Base-by-base conservation (phyloP, 495 filamentous ascomycete species). In the Evansstolkia leycettana region DNA sequence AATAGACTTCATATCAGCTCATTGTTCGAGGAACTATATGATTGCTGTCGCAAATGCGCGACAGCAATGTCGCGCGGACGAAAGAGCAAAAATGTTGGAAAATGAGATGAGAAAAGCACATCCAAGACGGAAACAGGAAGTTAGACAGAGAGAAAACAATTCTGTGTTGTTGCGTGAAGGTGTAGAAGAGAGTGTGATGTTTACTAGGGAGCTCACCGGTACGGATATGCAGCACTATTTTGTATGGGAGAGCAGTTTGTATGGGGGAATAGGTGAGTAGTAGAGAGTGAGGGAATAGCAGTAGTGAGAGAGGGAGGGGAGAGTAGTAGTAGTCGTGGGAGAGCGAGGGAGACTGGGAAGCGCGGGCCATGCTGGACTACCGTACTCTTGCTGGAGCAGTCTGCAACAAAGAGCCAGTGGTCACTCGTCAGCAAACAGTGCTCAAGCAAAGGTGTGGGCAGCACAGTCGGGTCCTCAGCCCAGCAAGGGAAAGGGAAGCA, bases 251-350 rank as follows among this genome's bases (percentile, higher is more conserved):
- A 64, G 64, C 55, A 62, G 67, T 62, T 75, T 74, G 70, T 76
- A 71, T 72, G 72, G 63, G 69, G 56, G 67, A 63, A 55, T 60
- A 60, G 58, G 61, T 63, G 62, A 66, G 71, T 72, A 72, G 65
- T 50, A 57, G 57, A 50, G 46, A 55, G 53, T 46, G 51, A 33
- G 48, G 51, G 48, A 50, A 55, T 40, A 49, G 52, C 47, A 55
- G 57, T 46, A 54, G 51, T 47, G 52, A 60, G 48, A 46, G 20
- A 23, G n/a, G 59, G 53, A 46, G 41, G 53, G 51, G 59, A 50
- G 51, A 43, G 52, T 55, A 53, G 60, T 62, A 64, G 70, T 72
- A 76, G 75, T 73, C 75, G 68, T 73, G 70, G 67, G 64, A 55
- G 60, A 61, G 59, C 55, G 65, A 66, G 62, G 64, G 69, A 70